Base-by-base conservation (phyloP, 176 grass and related monocot species). In the Tuctoria greenei region DNA sequence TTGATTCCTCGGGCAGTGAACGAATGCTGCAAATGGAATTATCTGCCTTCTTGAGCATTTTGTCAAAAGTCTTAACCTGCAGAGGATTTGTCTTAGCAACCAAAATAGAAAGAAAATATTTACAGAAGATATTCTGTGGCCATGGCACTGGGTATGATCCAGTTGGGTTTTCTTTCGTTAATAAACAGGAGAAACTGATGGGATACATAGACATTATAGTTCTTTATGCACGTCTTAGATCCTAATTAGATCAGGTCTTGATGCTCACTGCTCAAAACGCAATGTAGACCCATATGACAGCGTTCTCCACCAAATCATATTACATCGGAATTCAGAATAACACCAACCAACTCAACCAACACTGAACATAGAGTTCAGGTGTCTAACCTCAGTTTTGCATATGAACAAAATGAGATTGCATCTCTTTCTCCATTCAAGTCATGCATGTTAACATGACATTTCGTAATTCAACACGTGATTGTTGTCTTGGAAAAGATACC, bases 41-140 rank as follows among this genome's bases (percentile, higher is more conserved):
- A 28, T 92, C 91, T 27, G 86, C 84, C 71, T 97, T 93, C 71
- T 77, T 81, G 60, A 94, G 91, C 91, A 94, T 90, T 82, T 84
- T 89, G 36, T 90, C 86, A 50, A 98, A 98, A 66, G 39, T 80
- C 77, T 90, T 94, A 56, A 88, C 79, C 95, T 98, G 70, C 14
- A 62, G 37, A 71, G 56, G 26, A 84, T 73, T 81, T 74, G 60
- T 37, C 16, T 54, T 59, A 84, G 78, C 8, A 76, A 82, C 56
- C 15, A 8, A 75, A 52, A 50, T 37, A 43, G 54, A 69, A 41
- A 69, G 12, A 67, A 51, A 71, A 54, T 4, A 78, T 36, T 10
- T 57, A 25, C 12, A 36, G 34, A 78, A 25, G 45, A 57, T 38
- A 73, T 60, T 64, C 37, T 45, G 82, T 43, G 59, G 20, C 42